These are phyloP conservation scores for Conoideocrella luteorostrata DNA, from an alignment of 2,329 filamentous ascomycete genomes.

Conservation along the genomic window DNA sequence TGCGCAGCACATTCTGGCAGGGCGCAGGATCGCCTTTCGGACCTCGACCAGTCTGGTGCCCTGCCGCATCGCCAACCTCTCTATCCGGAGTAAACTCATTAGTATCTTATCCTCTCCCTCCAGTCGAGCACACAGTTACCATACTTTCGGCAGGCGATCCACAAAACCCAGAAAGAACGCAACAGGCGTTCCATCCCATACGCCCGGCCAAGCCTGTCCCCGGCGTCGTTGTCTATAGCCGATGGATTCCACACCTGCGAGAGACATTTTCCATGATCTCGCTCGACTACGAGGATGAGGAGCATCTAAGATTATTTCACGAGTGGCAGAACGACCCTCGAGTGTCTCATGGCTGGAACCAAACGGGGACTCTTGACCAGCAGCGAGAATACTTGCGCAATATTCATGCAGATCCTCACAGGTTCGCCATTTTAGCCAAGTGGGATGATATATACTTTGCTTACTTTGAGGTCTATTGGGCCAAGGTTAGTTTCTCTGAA, in stretches of 20 bases:
- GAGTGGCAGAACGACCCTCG: conserved; percentile 79
- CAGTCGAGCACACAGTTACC: conserved; percentile 40
- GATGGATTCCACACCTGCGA: conserved; percentile 68
- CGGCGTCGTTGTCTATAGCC: conserved; percentile 67
- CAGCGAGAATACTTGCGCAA: conserved; percentile 65
- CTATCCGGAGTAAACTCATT: conserved; percentile 27
- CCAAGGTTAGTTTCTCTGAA: conserved; percentile 36
- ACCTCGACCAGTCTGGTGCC: conserved; percentile 55
- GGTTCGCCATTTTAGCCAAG: conserved; percentile 61
- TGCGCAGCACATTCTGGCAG: conserved; percentile 60
- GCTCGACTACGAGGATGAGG: conserved; percentile 57
- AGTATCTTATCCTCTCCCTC: conserved; percentile 42
- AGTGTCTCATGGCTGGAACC: conserved; percentile 74
- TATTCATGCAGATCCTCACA: conserved; percentile 65
- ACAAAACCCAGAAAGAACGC: conserved; percentile 31
- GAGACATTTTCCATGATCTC: conserved; percentile 75
- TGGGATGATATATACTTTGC: conserved; percentile 68
- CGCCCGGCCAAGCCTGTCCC: conserved; percentile 66
- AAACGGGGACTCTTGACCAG: conserved; percentile 68
- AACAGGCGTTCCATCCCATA: conserved; percentile 62
- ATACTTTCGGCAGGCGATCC: conserved; percentile 32
- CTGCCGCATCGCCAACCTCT: conserved; percentile 34
- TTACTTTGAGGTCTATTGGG: conserved; percentile 79
- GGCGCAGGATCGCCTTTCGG: conserved; percentile 63
- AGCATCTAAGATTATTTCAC: conserved; percentile 67